A percentile compares a stretch with the other conserved stretches of the same genome.
Conservation (phyloP, 805 yeast genomes). For the Saturnispora sekii region DNA sequence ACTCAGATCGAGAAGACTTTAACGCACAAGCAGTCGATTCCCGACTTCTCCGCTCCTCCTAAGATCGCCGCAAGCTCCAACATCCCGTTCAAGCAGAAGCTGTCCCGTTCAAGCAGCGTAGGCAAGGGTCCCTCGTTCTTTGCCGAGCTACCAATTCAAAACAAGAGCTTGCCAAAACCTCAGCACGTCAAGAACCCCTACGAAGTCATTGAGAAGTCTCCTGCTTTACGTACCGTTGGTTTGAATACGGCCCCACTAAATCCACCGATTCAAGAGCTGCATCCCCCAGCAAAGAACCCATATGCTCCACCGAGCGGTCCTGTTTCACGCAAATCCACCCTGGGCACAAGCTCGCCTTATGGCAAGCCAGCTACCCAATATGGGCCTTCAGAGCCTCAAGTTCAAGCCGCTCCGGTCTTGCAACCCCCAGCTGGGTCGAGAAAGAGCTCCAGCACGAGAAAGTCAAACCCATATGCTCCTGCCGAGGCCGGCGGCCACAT, state of each 20-base stretch:
- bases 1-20: conserved; percentile 18
- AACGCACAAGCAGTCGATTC: conserved; percentile 4
- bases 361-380: conserved; percentile 25
- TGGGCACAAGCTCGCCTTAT: neutral
- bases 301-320: conserved; percentile 11
- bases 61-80: neutral
- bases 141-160: conserved; percentile 43
- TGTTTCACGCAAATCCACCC: too few relatives aligned
- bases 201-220: conserved; percentile 11
- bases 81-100: neutral
- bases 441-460: conserved; percentile 1
- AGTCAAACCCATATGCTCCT: conserved; percentile 27
- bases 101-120: neutral
- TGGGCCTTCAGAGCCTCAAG: conserved; percentile 13
- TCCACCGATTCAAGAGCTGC: neutral
- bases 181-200: conserved; percentile 21
- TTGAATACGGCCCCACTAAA: neutral
- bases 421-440: conserved; percentile 4
- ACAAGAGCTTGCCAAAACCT: conserved; percentile 2
- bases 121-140: conserved; percentile 32
- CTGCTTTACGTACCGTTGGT: neutral
- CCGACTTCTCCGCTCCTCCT: conserved; percentile 3
- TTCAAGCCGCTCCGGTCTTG: conserved; percentile 25
- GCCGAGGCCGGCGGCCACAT: conserved; percentile 25
- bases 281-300: conserved; percentile 2